A percentile compares a stretch with the other conserved stretches of the same genome.
phyloP scores from a whole-genome alignment of 2,329 filamentous ascomycete species.

The Cladophialophora yegresii region DNA sequence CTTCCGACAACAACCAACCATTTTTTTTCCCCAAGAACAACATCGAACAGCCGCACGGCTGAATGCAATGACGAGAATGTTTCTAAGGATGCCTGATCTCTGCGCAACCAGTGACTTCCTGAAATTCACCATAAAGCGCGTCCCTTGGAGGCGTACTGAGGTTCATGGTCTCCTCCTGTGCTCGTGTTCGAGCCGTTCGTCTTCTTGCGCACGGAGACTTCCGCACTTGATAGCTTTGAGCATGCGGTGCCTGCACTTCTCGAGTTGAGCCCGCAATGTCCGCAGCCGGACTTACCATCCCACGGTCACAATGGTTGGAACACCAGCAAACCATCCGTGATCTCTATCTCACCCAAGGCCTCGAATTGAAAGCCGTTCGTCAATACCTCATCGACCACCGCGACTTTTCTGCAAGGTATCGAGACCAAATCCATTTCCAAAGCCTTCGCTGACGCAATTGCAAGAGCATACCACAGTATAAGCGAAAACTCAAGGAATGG shows the following conservation, averaged over 20 bases:
- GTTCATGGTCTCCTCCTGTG: not conserved
- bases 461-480: conserved; percentile 9
- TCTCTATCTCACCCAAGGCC: conserved; percentile 1
- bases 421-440: not conserved
- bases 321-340: conserved; percentile 2
- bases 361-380: conserved; percentile 2
- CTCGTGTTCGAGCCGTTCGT: not conserved
- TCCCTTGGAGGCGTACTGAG: not conserved
- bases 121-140: not conserved
- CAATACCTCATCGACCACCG: conserved; percentile 1
- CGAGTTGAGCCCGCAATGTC: not conserved
- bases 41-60: not conserved
- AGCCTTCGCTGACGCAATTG: not conserved
- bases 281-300: not conserved
- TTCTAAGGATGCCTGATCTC: not conserved
- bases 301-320: not conserved
- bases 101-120: not conserved
- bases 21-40: not conserved
- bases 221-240: not conserved
- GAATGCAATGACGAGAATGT: not conserved
- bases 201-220: not conserved
- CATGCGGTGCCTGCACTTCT: not conserved
- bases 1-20: not conserved
- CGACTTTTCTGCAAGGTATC: conserved; percentile 14
- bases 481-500: conserved; percentile 21